These are phyloP conservation scores for Colletotrichum falcatum DNA, from an alignment of 2,329 filamentous ascomycete genomes.

Conservation along the genomic window DNA sequence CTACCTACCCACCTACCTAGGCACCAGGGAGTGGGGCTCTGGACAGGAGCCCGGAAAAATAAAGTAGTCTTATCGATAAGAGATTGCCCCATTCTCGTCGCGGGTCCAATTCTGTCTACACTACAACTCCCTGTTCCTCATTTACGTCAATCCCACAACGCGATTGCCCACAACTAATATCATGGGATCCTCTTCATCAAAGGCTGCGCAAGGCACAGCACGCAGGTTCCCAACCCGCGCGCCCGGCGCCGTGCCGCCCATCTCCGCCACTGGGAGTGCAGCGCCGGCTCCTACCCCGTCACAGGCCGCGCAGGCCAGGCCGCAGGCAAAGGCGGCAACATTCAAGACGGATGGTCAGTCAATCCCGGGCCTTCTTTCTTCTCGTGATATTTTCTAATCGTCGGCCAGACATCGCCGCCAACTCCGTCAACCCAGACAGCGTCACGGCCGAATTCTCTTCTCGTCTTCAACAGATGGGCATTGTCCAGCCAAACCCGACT, in stretches of 20 bases:
- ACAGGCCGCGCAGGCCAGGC: slow-evolving; percentile 34
- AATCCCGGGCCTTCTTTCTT: background rate
- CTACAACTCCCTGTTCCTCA: background rate
- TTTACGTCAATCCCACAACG: background rate
- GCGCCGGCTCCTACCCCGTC: slow-evolving; percentile 42
- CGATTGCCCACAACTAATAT: background rate
- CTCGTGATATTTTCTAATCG: background rate
- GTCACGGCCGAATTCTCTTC: slow-evolving; percentile 60
- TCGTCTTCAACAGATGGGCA: slow-evolving; percentile 66
- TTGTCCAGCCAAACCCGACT: slow-evolving; percentile 66
- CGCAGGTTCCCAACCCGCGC: slow-evolving; percentile 60
- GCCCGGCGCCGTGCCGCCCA: slow-evolving; percentile 44
- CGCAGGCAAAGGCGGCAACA: slow-evolving; percentile 41
- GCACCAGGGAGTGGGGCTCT: slow-evolving; percentile 28
- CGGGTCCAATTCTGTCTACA: background rate
- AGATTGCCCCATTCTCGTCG: no score
- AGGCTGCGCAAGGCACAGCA: slow-evolving; percentile 54
- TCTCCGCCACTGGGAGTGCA: slow-evolving; percentile 36
- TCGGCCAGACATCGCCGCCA: slow-evolving; percentile 53
- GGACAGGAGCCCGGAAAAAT: no score
- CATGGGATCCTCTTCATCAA: slow-evolving; percentile 63
- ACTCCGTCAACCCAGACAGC: slow-evolving; percentile 57
- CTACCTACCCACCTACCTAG: background rate
- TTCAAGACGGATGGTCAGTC: slow-evolving; percentile 51
- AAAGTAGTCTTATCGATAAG: slow-evolving; percentile 32